A percentile compares a stretch with the other conserved stretches of the same genome.
phyloP scores from a whole-genome alignment of 2,329 filamentous ascomycete species.

The Setomelanomma holmii region DNA sequence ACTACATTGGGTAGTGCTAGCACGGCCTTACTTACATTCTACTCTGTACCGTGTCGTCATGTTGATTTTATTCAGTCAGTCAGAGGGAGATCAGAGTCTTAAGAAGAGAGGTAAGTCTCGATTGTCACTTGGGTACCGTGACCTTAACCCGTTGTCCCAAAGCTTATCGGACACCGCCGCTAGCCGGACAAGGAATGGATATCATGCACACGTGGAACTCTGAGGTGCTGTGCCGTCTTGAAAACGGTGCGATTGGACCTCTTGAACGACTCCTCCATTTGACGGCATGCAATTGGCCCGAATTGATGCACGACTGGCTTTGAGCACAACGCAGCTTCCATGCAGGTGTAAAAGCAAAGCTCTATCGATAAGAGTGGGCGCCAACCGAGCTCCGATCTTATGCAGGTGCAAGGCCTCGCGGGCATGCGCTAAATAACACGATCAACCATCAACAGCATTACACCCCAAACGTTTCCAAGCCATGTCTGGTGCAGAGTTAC shows the following conservation, averaged over 20 bases:
- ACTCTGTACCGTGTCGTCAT: conserved; percentile 54
- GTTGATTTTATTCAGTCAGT: conserved; percentile 10
- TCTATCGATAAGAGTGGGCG: conserved; percentile 25
- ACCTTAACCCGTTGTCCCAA: conserved; percentile 21
- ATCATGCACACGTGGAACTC: conserved; percentile 25
- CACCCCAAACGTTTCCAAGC: neutral
- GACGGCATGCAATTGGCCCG: neutral
- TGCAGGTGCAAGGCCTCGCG: too few species aligned
- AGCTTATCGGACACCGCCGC: conserved; percentile 36
- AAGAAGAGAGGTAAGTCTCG: conserved; percentile 13
- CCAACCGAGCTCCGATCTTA: neutral
- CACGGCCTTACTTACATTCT: conserved; percentile 29
- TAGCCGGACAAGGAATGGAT: conserved; percentile 26
- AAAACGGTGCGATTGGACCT: neutral
- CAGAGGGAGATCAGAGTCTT: conserved; percentile 2
- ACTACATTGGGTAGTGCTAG: neutral
- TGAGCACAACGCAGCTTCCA: neutral
- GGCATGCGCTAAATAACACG: too few species aligned
- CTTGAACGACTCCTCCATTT: neutral
- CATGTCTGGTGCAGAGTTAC: conserved; percentile 35
- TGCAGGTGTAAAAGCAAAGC: conserved; percentile 6
- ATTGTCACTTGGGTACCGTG: conserved; percentile 21
- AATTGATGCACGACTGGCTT: neutral
- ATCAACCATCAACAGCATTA: conserved; percentile 13
- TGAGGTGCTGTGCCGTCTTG: neutral